Evolutionary conservation across 768 basidiomycete species (phyloP).

Genomic region (Wakefieldia striispora): DNA sequence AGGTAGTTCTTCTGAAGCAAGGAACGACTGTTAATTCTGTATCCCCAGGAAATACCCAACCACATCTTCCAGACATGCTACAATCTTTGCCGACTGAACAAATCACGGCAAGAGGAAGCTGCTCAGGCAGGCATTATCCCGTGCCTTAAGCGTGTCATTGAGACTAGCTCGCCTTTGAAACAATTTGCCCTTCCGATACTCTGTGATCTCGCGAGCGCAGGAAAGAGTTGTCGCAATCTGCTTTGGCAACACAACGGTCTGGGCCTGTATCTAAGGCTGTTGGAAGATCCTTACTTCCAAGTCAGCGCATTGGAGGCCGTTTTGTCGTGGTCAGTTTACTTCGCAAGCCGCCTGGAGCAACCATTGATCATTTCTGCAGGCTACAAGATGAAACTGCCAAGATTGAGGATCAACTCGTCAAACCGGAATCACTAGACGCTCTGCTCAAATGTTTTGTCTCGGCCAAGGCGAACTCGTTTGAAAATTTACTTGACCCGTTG

Average conservation of each 20-base stretch:
- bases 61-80: slow-evolving; percentile 97
- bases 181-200: slow-evolving; percentile 97
- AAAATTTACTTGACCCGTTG: slow-evolving; percentile 88
- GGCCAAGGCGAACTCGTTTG: slow-evolving; percentile 87
- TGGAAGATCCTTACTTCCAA: slow-evolving; percentile 89
- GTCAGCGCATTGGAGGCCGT: slow-evolving; percentile 90
- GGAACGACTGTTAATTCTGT: neutral
- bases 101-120: slow-evolving; percentile 93
- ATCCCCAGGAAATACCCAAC: slow-evolving; percentile 86
- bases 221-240: slow-evolving; percentile 85
- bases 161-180: slow-evolving; percentile 86
- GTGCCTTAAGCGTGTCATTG: slow-evolving; percentile 83
- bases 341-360: neutral
- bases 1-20: slow-evolving; percentile 25
- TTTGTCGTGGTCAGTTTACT: slow-evolving; percentile 68
- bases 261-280: slow-evolving; percentile 68
- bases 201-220: slow-evolving; percentile 93
- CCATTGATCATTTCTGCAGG: slow-evolving; percentile 44
- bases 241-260: slow-evolving; percentile 96
- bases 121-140: slow-evolving; percentile 95
- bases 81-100: slow-evolving; percentile 93
- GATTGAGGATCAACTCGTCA: slow-evolving; percentile 85
- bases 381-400: slow-evolving; percentile 93
- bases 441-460: slow-evolving; percentile 78
- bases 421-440: slow-evolving; percentile 59